Conservation (phyloP, 1,284 basidiomycete species). For the Pulchroboletus neoregius region DNA sequence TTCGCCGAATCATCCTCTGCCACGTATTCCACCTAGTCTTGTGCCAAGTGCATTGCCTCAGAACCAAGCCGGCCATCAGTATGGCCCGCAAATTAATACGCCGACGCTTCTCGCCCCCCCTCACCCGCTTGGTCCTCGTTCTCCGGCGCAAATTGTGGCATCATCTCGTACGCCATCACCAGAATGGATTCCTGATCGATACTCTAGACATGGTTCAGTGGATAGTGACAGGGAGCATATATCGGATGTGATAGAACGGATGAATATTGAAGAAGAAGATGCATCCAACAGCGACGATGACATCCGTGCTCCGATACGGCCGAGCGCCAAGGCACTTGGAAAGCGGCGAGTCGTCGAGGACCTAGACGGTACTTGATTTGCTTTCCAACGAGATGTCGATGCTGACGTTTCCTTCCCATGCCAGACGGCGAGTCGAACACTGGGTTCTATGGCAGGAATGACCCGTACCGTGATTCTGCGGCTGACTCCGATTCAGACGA, state of each 20-base stretch:
- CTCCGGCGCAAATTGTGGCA: slow-evolving; percentile 42
- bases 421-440: slow-evolving; percentile 42
- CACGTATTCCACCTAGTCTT: slow-evolving; percentile 34
- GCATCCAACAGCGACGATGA: slow-evolving; percentile 33
- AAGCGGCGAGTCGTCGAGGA: slow-evolving; percentile 62
- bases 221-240: slow-evolving; percentile 24
- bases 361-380: slow-evolving; percentile 37
- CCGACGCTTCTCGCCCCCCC: slow-evolving; percentile 53
- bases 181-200: slow-evolving; percentile 30
- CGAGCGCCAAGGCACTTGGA: slow-evolving; percentile 77
- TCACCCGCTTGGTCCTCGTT: slow-evolving; percentile 66
- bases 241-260: slow-evolving; percentile 23
- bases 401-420: slow-evolving; percentile 1
- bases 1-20: slow-evolving; percentile 37
- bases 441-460: slow-evolving; percentile 40
- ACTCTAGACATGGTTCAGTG: slow-evolving; percentile 22
- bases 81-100: slow-evolving; percentile 25
- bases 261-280: slow-evolving; percentile 32
- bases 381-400: background rate
- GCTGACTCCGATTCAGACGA: slow-evolving; percentile 41
- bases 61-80: slow-evolving; percentile 22
- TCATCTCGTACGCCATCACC: slow-evolving; percentile 55
- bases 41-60: slow-evolving; percentile 16
- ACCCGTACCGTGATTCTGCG: slow-evolving; percentile 24
- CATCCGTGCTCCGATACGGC: slow-evolving; percentile 39